These are phyloP conservation scores for Cryptococcus sp. DNA, from an alignment of 1,284 basidiomycete species.

Conservation along the genomic window DNA sequence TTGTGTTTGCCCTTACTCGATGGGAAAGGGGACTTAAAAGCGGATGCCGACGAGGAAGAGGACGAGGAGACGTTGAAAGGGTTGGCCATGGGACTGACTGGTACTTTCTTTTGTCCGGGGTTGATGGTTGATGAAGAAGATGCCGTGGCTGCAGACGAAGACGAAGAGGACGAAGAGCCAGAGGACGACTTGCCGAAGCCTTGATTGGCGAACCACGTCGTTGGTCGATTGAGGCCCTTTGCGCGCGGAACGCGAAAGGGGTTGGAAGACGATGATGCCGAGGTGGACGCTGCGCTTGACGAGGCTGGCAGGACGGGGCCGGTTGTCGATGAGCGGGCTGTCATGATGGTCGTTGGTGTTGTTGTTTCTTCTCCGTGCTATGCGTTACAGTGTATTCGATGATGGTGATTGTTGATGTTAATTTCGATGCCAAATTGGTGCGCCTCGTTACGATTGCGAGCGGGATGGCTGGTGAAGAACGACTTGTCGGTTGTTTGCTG, in stretches of 20 bases:
- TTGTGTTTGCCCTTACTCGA: constrained; percentile 46
- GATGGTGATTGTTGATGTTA: no score
- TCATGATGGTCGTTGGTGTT: constrained; percentile 9
- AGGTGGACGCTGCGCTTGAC: constrained; percentile 3
- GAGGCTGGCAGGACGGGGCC: constrained; percentile 16
- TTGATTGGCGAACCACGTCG: constrained; percentile 28
- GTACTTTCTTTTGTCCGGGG: constrained; percentile 1
- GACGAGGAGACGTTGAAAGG: constrained; percentile 19
- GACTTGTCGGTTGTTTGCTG: no score
- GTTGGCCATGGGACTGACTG: constrained; percentile 16
- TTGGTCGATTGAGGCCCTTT: constrained; percentile 29
- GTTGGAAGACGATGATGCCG: constrained; percentile 8
- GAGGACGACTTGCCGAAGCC: constrained; percentile 21
- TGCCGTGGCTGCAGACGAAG: constrained; percentile 7
- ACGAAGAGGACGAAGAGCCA: constrained; percentile 16
- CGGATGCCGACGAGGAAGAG: constrained; percentile 4
- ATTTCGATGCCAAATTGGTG: no score
- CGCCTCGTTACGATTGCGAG: no score
- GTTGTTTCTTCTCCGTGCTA: no score
- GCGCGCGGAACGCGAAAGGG: constrained; percentile 20
- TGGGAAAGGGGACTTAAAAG: constrained; percentile 35
- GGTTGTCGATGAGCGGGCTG: constrained; percentile 5
- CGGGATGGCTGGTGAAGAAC: no score
- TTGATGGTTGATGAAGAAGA: constrained; percentile 3
- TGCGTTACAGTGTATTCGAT: no score